Base-by-base conservation (phyloP, 805 yeast species). In the Candida ipomoeae region DNA sequence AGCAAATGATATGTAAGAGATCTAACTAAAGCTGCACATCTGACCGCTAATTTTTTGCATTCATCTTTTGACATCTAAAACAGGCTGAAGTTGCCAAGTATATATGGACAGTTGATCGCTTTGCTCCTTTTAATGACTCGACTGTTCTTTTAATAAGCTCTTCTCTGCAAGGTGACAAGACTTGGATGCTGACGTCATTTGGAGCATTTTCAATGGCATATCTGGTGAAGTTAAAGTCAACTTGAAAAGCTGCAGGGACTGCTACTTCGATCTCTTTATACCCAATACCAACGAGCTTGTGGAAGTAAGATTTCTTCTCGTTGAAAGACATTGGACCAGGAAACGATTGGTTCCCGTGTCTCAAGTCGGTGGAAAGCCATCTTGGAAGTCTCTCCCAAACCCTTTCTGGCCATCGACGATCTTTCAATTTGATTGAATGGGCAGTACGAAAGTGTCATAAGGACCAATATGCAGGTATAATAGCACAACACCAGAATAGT, bases 261-360 rank as follows among this genome's bases (percentile, higher is more conserved):
- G 90, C 82, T 18, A 87, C 94, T 66, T 87, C 94, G 51, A 87
- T 87, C 66, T 87, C 94, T 64, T 87, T 87, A 69, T 84, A 87
- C 0, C 95, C 95, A 38, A 86, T 68, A 26, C 84, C 86, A 14
- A 86, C 77, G 39, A 87, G 72, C 64, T 85, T 83, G 48, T 79
- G 70, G 65, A 86, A 85, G 68, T 84, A 87, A 48, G 74, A 79
- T 62, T 83, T 83, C 69, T 87, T 87, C 61, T 87, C 91, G n/a
- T 73, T 83, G 40, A 85, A 74, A n/a, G 85, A 75, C 95, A 87
- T 87, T 48, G 94, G 95, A 62, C 87, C 94, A 0, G 94, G 92
- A 57, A 87, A 75, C 5, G 91, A 83, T 70, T 87, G 94, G 67
- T 87, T 87, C 32, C 95, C 95, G 63, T 87, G 94, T 60, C 95